Evolutionary conservation across 2,329 filamentous ascomycete species (phyloP), one percentile per base, ranked within the genome.

Genomic region (Sporothrix euskadiensis): DNA sequence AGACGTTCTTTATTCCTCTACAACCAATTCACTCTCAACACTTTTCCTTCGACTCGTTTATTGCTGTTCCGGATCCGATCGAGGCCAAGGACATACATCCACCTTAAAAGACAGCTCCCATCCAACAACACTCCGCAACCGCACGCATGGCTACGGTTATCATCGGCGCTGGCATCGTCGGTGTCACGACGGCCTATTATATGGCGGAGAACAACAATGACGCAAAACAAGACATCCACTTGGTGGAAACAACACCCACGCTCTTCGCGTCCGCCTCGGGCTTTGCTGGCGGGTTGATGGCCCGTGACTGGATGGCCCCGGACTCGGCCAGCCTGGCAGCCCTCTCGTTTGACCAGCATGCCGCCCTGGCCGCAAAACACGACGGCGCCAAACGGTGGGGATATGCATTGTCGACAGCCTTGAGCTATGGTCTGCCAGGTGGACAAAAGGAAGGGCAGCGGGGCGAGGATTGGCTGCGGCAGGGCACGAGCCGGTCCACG

Each of bases 221-320:
- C 7, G 81, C 79, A 10, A 10, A n/a, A 16, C 22, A 12, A 3
- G 32, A 22, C 26, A 83, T 87, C 71, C 84, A 86, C 75, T 80
- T 87, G 8, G 81, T 87, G 49, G 85, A 87, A 71, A 78, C 83
- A 0, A 82, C 83, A 0, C 79, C 82, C 0, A 80, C 88, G 75
- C 85, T 94, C 44, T 93, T 94, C 80, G 86, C 88, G 12, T 92
- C 90, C 41, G 92, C 92, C 0, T 94, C 91, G 1, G 92, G 92
- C 0, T 90, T 88, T 76, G 91, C 92, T 0, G 93, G 87, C 22
- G 92, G 92, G 0, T 95, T 94, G 78, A 79, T 94, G 9, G 92
- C 92, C 0, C 85, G 84, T 47, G 90, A 94, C 80, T 94, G 92
- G 91, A 93, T 92, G 77, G 84, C 84, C 0, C 83, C 88, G 0